These are phyloP conservation scores for Solanum piurae DNA, from an alignment of 257 asterid genomes.

Conservation along the genomic window DNA sequence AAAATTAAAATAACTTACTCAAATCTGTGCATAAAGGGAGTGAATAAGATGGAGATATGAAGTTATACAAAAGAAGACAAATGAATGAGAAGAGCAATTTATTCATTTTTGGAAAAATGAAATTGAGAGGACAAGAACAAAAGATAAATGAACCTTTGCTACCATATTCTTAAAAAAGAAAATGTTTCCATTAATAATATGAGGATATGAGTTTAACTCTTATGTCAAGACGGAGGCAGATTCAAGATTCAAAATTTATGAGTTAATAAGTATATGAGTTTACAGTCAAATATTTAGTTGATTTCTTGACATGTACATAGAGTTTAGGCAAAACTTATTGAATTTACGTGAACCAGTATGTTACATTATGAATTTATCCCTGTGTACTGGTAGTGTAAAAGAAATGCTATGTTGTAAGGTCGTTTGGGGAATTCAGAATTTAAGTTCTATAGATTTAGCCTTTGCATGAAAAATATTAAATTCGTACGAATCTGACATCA, in stretches of 20 bases:
- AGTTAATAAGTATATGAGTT: background rate
- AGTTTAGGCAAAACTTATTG: background rate
- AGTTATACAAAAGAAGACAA: slow-evolving; percentile 29
- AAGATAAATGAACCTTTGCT: background rate
- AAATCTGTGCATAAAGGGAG: slow-evolving; percentile 60
- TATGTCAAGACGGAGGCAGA: rapidly evolving
- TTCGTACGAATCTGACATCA: background rate
- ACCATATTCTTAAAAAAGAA: background rate
- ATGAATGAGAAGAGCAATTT: slow-evolving; percentile 9
- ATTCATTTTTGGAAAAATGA: slow-evolving; percentile 21
- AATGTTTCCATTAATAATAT: background rate
- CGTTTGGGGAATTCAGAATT: background rate
- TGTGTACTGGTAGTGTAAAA: background rate
- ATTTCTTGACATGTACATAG: background rate
- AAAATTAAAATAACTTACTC: slow-evolving; percentile 35
- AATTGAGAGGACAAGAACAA: slow-evolving; percentile 7
- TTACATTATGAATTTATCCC: background rate
- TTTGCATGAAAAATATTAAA: background rate
- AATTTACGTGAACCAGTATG: background rate
- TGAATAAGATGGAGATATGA: slow-evolving; percentile 41
- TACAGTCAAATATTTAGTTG: background rate
- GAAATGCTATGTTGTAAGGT: background rate
- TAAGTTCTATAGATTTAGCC: background rate
- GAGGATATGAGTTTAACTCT: background rate
- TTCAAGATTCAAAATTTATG: background rate